Percentiles rank a stretch among this genome's conserved stretches.
phyloP scores from a whole-genome alignment of 495 filamentous ascomycete species.

The Daldinia concentrica region DNA sequence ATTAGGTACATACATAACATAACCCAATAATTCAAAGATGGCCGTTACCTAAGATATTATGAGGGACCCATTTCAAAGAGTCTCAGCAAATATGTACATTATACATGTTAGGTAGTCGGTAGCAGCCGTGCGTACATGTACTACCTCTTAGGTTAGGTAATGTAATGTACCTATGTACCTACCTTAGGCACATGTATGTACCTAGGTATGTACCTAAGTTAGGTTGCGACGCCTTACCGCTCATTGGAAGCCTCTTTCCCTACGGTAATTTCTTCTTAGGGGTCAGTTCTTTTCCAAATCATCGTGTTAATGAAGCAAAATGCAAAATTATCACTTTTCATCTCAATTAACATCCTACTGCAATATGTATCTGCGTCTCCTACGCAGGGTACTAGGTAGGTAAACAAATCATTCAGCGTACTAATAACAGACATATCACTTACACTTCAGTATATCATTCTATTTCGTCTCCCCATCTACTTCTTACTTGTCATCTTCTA shows the following conservation, averaged over 20 bases:
- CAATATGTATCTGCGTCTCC: too few species aligned
- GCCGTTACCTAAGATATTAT: not conserved
- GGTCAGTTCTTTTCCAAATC: not conserved
- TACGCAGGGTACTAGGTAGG: too few species aligned
- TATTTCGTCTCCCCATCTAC: not conserved
- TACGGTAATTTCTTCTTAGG: not conserved
- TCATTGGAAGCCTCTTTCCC: not conserved
- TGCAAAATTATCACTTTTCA: not conserved
- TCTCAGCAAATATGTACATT: not conserved
- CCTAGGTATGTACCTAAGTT: not conserved
- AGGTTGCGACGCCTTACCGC: not conserved
- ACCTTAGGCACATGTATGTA: not conserved
- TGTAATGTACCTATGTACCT: not conserved
- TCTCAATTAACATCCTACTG: not conserved
- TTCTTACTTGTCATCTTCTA: constrained; percentile 9
- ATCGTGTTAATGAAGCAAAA: not conserved
- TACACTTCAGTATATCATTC: not conserved
- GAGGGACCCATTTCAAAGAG: too few species aligned
- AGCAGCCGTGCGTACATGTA: too few species aligned
- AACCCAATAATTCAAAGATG: constrained; percentile 1
- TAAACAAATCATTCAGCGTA: not conserved
- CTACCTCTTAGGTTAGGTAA: not conserved
- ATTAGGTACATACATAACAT: too few species aligned
- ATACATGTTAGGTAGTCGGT: not conserved
- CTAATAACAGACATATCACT: constrained; percentile 5